A percentile compares a stretch with the other conserved stretches of the same genome.
These are phyloP conservation scores for Asterochloris erici DNA, from an alignment of 139 green algal genomes.

Conservation along the genomic window DNA sequence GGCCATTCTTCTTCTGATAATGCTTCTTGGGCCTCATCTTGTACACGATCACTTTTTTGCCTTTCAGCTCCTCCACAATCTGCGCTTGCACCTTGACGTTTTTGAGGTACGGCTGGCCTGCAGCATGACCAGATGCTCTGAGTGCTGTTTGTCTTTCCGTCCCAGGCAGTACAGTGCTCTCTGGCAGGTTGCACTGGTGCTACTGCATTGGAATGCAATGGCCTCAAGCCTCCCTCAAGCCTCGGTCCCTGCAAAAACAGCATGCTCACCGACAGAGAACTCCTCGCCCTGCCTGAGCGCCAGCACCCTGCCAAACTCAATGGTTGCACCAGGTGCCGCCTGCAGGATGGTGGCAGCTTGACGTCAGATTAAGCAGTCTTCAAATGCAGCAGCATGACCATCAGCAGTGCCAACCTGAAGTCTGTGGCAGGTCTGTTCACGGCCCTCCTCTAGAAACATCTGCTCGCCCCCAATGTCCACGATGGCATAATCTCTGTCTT, in stretches of 20 bases:
- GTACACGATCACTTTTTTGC: conserved; percentile 80
- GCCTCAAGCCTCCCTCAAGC: no score
- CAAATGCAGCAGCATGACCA: neutral
- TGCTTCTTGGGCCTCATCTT: conserved; percentile 97
- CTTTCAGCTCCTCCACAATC: conserved; percentile 86
- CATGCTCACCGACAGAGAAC: conserved; percentile 51
- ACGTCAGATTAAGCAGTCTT: neutral
- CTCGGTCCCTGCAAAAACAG: no score
- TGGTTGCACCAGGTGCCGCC: conserved; percentile 70
- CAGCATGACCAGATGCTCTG: no score
- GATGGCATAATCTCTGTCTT: conserved; percentile 16
- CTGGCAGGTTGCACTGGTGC: no score
- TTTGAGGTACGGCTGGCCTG: conserved; percentile 80
- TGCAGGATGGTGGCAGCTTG: conserved; percentile 19
- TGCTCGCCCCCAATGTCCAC: conserved; percentile 84
- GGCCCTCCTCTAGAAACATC: conserved; percentile 88
- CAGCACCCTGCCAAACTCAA: conserved; percentile 87
- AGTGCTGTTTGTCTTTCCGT: no score
- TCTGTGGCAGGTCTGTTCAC: conserved; percentile 91
- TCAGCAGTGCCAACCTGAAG: conserved; percentile 52
- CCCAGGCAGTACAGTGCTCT: conserved; percentile 23
- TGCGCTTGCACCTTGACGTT: conserved; percentile 79
- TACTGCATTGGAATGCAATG: no score
- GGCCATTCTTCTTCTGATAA: conserved; percentile 67
- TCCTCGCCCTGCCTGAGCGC: conserved; percentile 75